phyloP scores from a whole-genome alignment of 176 grass and related monocot species.

The Aegilops bicornis region DNA sequence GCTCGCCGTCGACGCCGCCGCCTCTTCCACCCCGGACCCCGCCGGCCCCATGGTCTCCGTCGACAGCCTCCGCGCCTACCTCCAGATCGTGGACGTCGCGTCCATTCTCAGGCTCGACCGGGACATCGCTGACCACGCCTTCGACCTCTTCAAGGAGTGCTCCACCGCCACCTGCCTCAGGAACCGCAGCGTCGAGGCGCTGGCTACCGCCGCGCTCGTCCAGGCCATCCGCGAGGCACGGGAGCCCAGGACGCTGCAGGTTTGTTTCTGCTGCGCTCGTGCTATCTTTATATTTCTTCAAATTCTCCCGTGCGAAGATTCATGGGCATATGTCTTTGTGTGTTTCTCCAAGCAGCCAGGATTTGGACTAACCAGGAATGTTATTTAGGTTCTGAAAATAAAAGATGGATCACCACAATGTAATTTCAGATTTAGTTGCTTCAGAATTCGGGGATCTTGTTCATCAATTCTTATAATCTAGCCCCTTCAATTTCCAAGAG shows the following conservation, averaged over 20 bases:
- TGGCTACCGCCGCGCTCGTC: constrained; percentile 89
- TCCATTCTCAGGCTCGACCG: constrained; percentile 78
- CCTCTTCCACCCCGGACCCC: constrained; percentile 53
- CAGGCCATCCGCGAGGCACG: constrained; percentile 97
- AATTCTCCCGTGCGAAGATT: constrained; percentile 3
- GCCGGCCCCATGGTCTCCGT: constrained; percentile 83
- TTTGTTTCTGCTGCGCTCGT: constrained; percentile 33
- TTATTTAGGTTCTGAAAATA: background rate
- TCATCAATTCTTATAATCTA: background rate
- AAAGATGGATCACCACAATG: background rate
- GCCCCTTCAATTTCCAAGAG: background rate
- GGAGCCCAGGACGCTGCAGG: constrained; percentile 92
- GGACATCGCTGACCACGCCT: constrained; percentile 92
- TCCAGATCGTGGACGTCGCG: constrained; percentile 92
- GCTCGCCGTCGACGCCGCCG: constrained; percentile 47
- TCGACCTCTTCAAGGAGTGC: constrained; percentile 92
- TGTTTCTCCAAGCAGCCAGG: background rate
- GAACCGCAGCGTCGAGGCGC: constrained; percentile 90
- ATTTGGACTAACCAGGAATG: background rate
- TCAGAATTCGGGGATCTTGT: background rate
- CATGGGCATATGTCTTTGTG: background rate
- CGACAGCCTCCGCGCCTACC: constrained; percentile 87
- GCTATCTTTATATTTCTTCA: constrained; percentile 14
- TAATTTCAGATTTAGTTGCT: background rate
- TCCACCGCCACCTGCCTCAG: constrained; percentile 82